Base-by-base conservation (phyloP, 225 moss, liverwort and hornwort genomes). In the Anthoceros angustus region DNA sequence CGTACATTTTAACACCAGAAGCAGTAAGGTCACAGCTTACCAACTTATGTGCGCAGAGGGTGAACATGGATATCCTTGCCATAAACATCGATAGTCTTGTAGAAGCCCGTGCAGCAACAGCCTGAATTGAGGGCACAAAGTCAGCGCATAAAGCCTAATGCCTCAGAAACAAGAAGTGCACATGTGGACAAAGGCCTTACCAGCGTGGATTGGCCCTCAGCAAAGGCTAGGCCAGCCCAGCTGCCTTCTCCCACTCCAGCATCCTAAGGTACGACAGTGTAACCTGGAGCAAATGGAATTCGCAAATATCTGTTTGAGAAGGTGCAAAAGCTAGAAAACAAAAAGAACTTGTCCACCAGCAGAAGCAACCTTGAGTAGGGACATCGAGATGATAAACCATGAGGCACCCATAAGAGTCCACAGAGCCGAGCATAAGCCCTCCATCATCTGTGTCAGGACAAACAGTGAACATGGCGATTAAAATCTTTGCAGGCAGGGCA, bases 1-100 rank as follows among this genome's bases (percentile, higher is more conserved):
- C 10, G 32, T 39, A 46, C 11, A 46, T 11, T 46, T 11, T 11
- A 11, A 2, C 45, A 11, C 12, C 45, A 46, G 45, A 16, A 11
- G 12, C 11, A 46, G 45, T 11, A 11, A 11, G 16, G 45, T 16
- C 77, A 68, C 25, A 77, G 84, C 86, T 84, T 89, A 86, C 83
- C 87, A 82, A 86, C 90, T 87, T 90, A 90, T 87, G 87, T 86
- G 86, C 73, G 86, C 72, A 91, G 65, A 60, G 80, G 82, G 63
- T 85, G 90, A 62, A 87, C 65, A 79, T 80, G 77, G 38, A 91
- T 79, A 63, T 91, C 87, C 70, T 82, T 82, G 72, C 87, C 90
- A 63, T 91, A 91, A 41, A 91, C 71, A 70, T 91, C 90, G 73
- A 91, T 73, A 48, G 83, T 75, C 74, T 91, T 91, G 41, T 87